Evolutionary conservation across 139 green algal genomes (phyloP).

Genomic region (Coccomyxa sp.): DNA sequence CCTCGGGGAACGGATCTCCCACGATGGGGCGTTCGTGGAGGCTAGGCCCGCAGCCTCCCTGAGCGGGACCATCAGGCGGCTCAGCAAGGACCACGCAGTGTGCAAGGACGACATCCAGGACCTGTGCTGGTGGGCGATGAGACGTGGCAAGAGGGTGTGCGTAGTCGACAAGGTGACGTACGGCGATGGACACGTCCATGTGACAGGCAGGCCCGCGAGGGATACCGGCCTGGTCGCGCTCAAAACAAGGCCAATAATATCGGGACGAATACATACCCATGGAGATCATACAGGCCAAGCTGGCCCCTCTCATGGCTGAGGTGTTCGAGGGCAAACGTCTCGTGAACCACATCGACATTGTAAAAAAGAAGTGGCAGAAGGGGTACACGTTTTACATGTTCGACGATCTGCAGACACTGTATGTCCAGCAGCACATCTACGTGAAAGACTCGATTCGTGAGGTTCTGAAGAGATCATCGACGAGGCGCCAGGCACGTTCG

Average conservation of each 20-base stretch:
- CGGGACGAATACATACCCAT: not conserved
- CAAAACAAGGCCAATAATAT: not conserved
- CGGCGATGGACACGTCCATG: not conserved
- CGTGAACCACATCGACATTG: not conserved
- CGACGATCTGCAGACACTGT: not conserved
- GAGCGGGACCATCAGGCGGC: not conserved
- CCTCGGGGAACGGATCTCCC: not conserved
- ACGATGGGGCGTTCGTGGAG: not conserved
- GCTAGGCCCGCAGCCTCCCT: not conserved
- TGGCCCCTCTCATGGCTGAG: not conserved
- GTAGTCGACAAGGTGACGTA: not conserved
- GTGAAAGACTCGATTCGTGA: constrained; percentile 1
- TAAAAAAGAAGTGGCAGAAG: not conserved
- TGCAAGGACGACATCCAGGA: not conserved
- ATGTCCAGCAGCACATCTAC: not conserved
- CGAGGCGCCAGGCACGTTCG: not conserved
- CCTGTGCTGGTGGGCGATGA: not conserved
- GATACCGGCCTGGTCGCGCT: not conserved
- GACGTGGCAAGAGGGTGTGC: not conserved
- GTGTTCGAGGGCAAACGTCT: not conserved
- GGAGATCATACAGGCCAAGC: not conserved
- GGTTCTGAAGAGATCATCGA: not conserved
- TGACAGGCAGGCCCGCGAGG: not conserved
- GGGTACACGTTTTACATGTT: constrained; percentile 1
- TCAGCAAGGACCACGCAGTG: not conserved